Evolutionary conservation across 1,284 basidiomycete species (phyloP), one percentile per base, ranked within the genome.

Genomic region (Sanghuangporus weigelae): DNA sequence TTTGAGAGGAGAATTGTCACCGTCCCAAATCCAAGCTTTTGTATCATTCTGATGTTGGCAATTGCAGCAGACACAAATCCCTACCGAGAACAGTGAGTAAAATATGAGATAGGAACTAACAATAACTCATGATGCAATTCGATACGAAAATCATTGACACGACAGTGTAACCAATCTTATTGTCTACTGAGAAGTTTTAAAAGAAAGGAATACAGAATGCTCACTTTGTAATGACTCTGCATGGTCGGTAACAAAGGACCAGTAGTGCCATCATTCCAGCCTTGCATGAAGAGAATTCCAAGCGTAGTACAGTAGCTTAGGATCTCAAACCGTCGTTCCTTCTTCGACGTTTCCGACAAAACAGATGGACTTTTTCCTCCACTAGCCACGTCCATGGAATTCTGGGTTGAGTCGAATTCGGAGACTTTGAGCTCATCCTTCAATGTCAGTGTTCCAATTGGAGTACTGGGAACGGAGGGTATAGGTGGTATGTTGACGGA

Each of bases 231-330:
- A 46, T 79, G 75, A 11, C 72, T 69, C 68, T 85, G 84, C 14
- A 87, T 79, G 2, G 76, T 74, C 16, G 84, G 85, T 0, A 87
- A 71, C 14, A 87, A 72, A 2, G 85, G 84, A 0, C 85, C 85
- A 19, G 81, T 80, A 12, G 80, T 79, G 1, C 81, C 81, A 69
- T 87, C 85, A 69, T 85, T 86, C 84, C 84, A 87, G 7, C 86
- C 86, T 4, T 76, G 73, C 12, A 84, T 67, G 57, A 79, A 80
- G 26, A 79, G 67, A n/a, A 73, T 68, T 69, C 72, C 79, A 67
- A 76, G 79, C 8, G 81, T 68, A 0, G 76, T 67, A 1, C 70
- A 67, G 63, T 79, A 78, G 40, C 56, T 36, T 5, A 62, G 58
- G 21, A 58, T 31, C 55, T 65, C 64, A 16, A 26, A 36, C 3